These are phyloP conservation scores for Arxiozyma slooffiae DNA, from an alignment of 1,139 yeast genomes.

Conservation along the genomic window DNA sequence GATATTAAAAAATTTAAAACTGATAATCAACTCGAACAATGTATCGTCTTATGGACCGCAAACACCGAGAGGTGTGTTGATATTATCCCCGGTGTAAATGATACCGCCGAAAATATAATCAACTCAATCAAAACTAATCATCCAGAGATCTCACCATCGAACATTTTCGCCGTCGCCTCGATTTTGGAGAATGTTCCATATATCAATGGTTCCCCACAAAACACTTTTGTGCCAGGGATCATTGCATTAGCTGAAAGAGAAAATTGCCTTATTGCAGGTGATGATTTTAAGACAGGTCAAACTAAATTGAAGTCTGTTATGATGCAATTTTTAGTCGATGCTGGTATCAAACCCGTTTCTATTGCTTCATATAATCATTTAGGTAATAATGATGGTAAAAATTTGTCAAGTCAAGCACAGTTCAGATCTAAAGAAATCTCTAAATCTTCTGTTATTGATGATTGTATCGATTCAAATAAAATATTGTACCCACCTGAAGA, in stretches of 20 bases:
- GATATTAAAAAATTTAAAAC: conserved; percentile 76
- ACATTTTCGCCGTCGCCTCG: conserved; percentile 85
- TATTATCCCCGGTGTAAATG: conserved; percentile 69
- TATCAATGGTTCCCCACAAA: conserved; percentile 95
- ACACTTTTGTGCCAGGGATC: conserved; percentile 93
- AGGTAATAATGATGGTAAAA: conserved; percentile 94
- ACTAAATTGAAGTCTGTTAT: conserved; percentile 89
- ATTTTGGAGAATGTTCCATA: conserved; percentile 82
- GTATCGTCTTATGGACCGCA: conserved; percentile 92
- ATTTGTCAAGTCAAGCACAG: conserved; percentile 83
- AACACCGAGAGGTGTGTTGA: conserved; percentile 92
- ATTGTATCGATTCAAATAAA: conserved; percentile 81
- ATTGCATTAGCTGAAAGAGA: conserved; percentile 78
- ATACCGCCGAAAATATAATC: conserved; percentile 73
- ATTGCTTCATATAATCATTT: conserved; percentile 93
- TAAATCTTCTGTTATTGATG: conserved; percentile 88
- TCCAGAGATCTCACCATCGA: conserved; percentile 80
- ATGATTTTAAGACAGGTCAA: conserved; percentile 95
- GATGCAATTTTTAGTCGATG: conserved; percentile 93
- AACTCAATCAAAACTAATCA: conserved; percentile 69
- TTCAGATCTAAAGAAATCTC: conserved; percentile 93
- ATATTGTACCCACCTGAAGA: conserved; percentile 73
- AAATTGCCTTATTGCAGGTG: conserved; percentile 83
- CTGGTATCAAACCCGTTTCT: conserved; percentile 90
- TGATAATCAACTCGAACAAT: conserved; percentile 68